phyloP scores from a whole-genome alignment of 768 basidiomycete genomes.

The Pulveroboletus frians region DNA sequence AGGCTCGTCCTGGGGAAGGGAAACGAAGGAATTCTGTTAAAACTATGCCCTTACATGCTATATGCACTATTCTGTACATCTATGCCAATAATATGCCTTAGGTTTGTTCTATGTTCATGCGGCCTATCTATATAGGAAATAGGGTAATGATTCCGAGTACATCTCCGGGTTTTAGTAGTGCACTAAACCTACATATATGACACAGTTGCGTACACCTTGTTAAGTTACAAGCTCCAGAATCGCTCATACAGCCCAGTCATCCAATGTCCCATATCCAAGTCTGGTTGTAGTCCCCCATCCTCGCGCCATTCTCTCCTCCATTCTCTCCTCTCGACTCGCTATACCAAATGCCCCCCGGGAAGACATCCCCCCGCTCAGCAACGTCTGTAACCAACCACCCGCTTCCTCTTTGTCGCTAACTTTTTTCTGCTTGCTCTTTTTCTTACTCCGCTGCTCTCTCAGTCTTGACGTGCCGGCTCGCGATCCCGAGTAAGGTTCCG shows the following conservation, averaged over 20 bases:
- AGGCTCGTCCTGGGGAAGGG: neutral
- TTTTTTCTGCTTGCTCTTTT: slow-evolving; percentile 33
- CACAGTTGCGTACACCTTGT: slow-evolving; percentile 3
- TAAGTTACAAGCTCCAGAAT: slow-evolving; percentile 10
- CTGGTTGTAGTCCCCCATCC: slow-evolving; percentile 44
- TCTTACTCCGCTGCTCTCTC: slow-evolving; percentile 28
- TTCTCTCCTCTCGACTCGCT: slow-evolving; percentile 40
- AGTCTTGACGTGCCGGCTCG: slow-evolving; percentile 32
- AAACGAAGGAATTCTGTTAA: neutral
- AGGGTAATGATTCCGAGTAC: neutral
- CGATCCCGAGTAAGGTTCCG: slow-evolving; percentile 54
- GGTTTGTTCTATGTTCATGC: neutral
- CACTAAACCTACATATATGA: neutral
- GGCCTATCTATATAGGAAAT: neutral
- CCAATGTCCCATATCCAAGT: slow-evolving; percentile 37
- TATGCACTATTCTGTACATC: slow-evolving; percentile 8
- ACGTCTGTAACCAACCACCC: slow-evolving; percentile 22
- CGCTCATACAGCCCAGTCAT: slow-evolving; percentile 52
- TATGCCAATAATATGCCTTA: slow-evolving; percentile 17
- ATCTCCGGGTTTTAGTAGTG: neutral
- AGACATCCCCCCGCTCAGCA: slow-evolving; percentile 19
- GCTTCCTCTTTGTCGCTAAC: slow-evolving; percentile 26
- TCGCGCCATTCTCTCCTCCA: slow-evolving; percentile 49
- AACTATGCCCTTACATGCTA: slow-evolving; percentile 12
- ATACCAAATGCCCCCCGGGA: slow-evolving; percentile 18